Evolutionary conservation across 2,329 filamentous ascomycete species (phyloP).

Genomic region (Ophiostoma tasmaniense): DNA sequence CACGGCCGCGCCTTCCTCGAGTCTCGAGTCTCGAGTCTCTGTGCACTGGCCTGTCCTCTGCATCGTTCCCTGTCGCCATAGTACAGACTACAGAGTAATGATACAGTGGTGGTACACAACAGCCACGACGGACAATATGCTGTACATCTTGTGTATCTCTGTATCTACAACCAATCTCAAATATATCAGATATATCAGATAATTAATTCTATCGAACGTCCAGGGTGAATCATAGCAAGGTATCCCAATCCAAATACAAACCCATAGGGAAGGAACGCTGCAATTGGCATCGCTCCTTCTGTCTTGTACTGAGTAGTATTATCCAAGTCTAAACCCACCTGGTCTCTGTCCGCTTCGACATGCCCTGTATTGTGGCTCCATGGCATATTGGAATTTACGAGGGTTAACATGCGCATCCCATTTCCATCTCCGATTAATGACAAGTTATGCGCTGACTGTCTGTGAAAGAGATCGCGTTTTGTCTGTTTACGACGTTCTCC

Average conservation of each 20-base stretch:
- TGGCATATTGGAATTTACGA: neutral
- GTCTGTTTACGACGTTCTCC: slow-evolving; percentile 4
- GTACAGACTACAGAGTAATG: neutral
- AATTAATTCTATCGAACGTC: neutral
- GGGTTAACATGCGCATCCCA: neutral
- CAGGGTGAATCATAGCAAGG: neutral
- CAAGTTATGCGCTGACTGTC: neutral
- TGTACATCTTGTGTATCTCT: neutral
- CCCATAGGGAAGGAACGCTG: neutral
- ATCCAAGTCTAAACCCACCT: neutral
- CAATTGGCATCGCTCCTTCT: neutral
- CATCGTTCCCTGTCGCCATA: neutral
- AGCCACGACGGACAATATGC: slow-evolving; percentile 7
- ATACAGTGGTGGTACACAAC: neutral
- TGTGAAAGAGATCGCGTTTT: neutral
- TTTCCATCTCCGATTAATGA: neutral
- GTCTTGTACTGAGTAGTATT: too few relatives aligned
- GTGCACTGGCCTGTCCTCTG: neutral
- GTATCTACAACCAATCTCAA: neutral
- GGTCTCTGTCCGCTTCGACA: neutral
- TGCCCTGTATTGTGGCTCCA: neutral
- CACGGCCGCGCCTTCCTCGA: slow-evolving; percentile 8
- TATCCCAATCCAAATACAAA: neutral
- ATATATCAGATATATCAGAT: neutral
- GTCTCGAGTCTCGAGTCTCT: neutral